Evolutionary conservation across 306 rosid genomes (phyloP).

Genomic region (Prunus campanulata): DNA sequence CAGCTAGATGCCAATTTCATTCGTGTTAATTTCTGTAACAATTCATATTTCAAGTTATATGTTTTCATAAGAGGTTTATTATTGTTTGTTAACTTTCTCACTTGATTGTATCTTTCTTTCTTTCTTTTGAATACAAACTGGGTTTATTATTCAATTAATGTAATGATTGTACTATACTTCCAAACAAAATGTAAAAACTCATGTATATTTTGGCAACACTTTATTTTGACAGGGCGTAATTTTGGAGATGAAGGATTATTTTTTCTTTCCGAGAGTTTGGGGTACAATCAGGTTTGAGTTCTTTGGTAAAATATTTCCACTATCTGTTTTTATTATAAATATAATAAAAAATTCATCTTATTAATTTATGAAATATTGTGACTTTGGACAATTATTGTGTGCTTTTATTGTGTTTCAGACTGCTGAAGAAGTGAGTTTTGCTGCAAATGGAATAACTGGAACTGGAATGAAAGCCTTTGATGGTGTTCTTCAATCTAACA

Average conservation of each 20-base stretch:
- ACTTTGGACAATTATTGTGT: not conserved
- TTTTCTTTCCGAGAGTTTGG: constrained; percentile 90
- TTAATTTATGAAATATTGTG: not conserved
- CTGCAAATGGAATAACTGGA: constrained; percentile 95
- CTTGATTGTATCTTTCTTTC: not conserved
- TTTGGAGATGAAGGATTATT: constrained; percentile 93
- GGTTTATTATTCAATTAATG: not conserved
- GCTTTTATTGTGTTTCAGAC: constrained; percentile 44
- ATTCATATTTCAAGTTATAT: not conserved
- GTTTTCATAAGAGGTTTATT: not conserved
- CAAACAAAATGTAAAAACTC: not conserved
- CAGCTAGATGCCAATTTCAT: constrained; percentile 3
- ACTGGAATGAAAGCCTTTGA: constrained; percentile 91
- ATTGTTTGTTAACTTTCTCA: not conserved
- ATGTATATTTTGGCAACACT: not conserved
- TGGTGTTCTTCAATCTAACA: constrained; percentile 89
- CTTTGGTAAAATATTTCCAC: constrained; percentile 13
- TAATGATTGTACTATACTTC: not conserved
- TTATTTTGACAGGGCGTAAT: constrained; percentile 63
- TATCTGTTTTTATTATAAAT: constrained; percentile 16
- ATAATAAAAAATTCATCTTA: not conserved
- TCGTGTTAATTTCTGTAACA: not conserved
- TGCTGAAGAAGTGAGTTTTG: constrained; percentile 90
- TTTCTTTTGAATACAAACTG: not conserved
- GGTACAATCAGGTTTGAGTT: constrained; percentile 68